phyloP scores from a whole-genome alignment of 176 grass and related monocot genomes.

The Pharus latifolius region DNA sequence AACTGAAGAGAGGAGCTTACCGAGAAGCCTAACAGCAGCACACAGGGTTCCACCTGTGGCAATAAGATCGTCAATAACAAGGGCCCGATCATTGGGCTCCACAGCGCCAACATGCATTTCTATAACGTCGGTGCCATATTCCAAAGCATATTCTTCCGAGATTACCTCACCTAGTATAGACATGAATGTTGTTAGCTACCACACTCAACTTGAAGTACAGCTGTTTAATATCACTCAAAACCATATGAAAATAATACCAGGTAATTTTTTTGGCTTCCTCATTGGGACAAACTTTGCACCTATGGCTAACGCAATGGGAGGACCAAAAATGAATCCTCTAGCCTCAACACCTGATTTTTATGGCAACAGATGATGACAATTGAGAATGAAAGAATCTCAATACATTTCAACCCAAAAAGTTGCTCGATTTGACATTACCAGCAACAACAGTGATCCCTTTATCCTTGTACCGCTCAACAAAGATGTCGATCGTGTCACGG shows the following conservation, averaged over 20 bases:
- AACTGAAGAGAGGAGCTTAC: slow-evolving; percentile 21
- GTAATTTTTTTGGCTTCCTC: slow-evolving; percentile 93
- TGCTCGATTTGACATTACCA: slow-evolving; percentile 30
- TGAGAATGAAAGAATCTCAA: neutral
- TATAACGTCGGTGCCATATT: slow-evolving; percentile 87
- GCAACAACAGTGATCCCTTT: slow-evolving; percentile 67
- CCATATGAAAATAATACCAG: slow-evolving; percentile 32
- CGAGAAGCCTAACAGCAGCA: slow-evolving; percentile 75
- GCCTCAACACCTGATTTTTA: slow-evolving; percentile 77
- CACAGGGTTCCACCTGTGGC: slow-evolving; percentile 80
- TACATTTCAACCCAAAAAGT: neutral
- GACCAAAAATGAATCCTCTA: slow-evolving; percentile 95
- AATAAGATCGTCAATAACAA: slow-evolving; percentile 91
- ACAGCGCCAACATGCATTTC: slow-evolving; percentile 98
- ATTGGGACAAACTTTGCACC: slow-evolving; percentile 96
- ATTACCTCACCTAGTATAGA: slow-evolving; percentile 74
- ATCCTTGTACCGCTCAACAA: slow-evolving; percentile 83
- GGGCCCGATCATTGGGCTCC: slow-evolving; percentile 37
- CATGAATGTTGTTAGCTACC: slow-evolving; percentile 19
- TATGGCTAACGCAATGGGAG: slow-evolving; percentile 88
- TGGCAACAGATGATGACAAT: neutral
- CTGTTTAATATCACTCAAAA: neutral
- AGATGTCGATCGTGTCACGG: slow-evolving; percentile 75
- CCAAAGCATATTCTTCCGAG: slow-evolving; percentile 77
- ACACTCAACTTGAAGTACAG: neutral